A percentile compares a stretch with the other conserved stretches of the same genome.
Conservation (phyloP, 2,329 filamentous ascomycete genomes). For the Hymenoscyphus occultus region DNA sequence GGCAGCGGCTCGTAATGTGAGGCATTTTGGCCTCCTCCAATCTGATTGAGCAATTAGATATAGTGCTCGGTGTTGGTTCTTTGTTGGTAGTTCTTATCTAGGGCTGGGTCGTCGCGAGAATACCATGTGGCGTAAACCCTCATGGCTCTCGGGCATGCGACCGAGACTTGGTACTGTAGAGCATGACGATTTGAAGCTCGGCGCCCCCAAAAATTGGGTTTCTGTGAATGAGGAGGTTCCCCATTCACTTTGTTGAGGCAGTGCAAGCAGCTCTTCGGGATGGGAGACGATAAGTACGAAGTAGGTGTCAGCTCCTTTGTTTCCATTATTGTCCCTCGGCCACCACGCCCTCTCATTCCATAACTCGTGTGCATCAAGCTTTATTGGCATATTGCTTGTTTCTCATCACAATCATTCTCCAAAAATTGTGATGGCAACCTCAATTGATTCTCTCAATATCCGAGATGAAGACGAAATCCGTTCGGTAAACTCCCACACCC, state of each 20-base stretch:
- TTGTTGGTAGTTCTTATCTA: not conserved
- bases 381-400: not conserved
- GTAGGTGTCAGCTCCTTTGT: conserved; percentile 4
- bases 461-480: conserved; percentile 29
- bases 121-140: not conserved
- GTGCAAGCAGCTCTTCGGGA: not conserved
- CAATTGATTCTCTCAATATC: conserved; percentile 15
- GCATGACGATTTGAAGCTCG: not conserved
- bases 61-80: not conserved
- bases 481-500: conserved; percentile 20
- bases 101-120: conserved; percentile 1
- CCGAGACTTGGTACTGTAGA: not conserved
- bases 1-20: conserved; percentile 9
- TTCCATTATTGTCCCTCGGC: not conserved
- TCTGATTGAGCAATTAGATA: conserved; percentile 29
- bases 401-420: not conserved
- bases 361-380: not conserved
- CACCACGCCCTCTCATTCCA: not conserved
- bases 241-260: not conserved
- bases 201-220: not conserved
- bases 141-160: not conserved
- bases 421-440: conserved; percentile 21
- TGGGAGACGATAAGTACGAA: not conserved
- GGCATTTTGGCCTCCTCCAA: conserved; percentile 35
- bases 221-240: not conserved